Base-by-base conservation (phyloP, 176 grass and related monocot species). In the Bolboschoenus planiculmis region DNA sequence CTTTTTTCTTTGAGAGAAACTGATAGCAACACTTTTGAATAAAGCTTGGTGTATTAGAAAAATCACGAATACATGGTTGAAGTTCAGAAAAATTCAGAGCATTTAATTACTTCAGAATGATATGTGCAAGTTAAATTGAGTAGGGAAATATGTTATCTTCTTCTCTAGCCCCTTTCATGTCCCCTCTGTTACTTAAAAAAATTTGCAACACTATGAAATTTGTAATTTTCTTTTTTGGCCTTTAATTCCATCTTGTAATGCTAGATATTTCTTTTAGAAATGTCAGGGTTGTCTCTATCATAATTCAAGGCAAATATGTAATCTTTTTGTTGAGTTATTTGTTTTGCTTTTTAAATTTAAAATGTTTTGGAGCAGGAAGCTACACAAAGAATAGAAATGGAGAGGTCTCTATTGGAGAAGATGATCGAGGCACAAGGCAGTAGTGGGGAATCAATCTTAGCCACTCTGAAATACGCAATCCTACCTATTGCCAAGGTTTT, bases 401-500 rank as follows among this genome's bases (percentile, higher is more conserved):
- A 93, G 86, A 90, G 88, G 70, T 91, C 93, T 84, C 76, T 93
- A 20, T 55, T 95, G 85, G 87, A 91, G 89, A 89, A 35, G 31
- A 83, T 93, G 83, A 60, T 82, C 4, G 89, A 84, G 58, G 83
- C 79, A 11, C 97, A 96, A 73, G 88, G 91, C 5, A 87, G 92
- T 11, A 26, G 89, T 37, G 83, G 65, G 8, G 89, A 92, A 35
- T 95, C 97, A 67, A 76, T 99, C 67, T 66, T 96, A 3, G 79
- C 88, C 27, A 93, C 90, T 56, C 78, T 96, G 46, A 93, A 92
- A 85, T 99, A 96, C 3, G 93, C 97, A 30, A 57, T 96, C 43
- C 63, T 99, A 78, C 97, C 97, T 58, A 96, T 99, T 73, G 97
- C 97, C 18, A 99, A 99, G 83, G 97, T 99, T 63, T 99, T 99